Conservation (phyloP, 192 early-diverging fungal species). For the Dissophora globulifera region DNA sequence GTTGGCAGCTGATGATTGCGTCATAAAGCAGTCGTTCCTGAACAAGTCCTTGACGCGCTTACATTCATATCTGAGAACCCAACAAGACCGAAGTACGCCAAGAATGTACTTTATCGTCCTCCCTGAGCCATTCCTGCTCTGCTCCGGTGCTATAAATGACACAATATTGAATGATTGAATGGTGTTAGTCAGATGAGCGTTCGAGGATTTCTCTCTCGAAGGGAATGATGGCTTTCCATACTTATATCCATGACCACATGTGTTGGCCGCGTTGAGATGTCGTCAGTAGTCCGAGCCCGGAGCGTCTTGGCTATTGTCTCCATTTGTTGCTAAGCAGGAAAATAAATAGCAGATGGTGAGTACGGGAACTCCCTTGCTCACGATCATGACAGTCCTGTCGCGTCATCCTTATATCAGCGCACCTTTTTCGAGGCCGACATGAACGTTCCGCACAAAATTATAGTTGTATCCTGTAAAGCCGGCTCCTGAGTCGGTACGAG, state of each 20-base stretch:
- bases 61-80: slow-evolving; percentile 48
- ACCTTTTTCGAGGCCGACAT: slow-evolving; percentile 31
- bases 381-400: not conserved
- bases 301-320: slow-evolving; percentile 18
- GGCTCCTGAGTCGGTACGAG: slow-evolving; percentile 3
- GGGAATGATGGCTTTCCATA: too few relatives aligned
- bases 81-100: slow-evolving; percentile 16
- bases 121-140: slow-evolving; percentile 15
- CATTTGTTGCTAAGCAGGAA: slow-evolving; percentile 12
- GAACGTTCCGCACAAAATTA: slow-evolving; percentile 19
- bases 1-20: too few relatives aligned
- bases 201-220: too few relatives aligned
- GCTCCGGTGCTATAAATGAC: not conserved
- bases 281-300: slow-evolving; percentile 15
- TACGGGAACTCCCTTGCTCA: not conserved
- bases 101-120: slow-evolving; percentile 40
- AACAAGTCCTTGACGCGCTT: too few relatives aligned
- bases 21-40: too few relatives aligned
- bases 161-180: not conserved
- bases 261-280: slow-evolving; percentile 6
- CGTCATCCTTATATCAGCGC: not conserved
- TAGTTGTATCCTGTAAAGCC: slow-evolving; percentile 4
- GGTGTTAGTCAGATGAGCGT: too few relatives aligned
- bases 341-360: not conserved
- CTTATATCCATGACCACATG: slow-evolving; percentile 45